Evolutionary conservation across 768 basidiomycete genomes (phyloP), one percentile per base, ranked within the genome.

Genomic region (Mycena chlorophos): DNA sequence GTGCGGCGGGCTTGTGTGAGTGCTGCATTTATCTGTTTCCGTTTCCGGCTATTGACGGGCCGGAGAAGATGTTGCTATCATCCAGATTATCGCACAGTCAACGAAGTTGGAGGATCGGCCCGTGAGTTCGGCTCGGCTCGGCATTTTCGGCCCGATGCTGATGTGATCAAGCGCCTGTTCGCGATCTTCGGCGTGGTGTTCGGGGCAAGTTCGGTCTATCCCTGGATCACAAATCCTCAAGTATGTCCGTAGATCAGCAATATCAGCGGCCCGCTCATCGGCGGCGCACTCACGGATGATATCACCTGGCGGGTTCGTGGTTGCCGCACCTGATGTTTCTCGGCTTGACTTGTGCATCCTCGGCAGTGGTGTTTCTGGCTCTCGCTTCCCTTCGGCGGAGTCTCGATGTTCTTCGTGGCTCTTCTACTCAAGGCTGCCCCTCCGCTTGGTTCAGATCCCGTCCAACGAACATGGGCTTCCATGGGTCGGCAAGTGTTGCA

Each of bases 91-190:
- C 12, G 52, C 70, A 10, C 40, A 63, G 17, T 57, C 75, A 26
- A 73, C 76, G 45, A 76, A 76, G 6, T 55, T 71, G 12, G 72
- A 75, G 25, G 73, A 78, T 29, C 70, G 65, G 1, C 57, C 52
- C 0, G n/a, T n/a, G n/a, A n/a, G n/a, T n/a, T n/a, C n/a, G n/a
- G n/a, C n/a, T n/a, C n/a, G n/a, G n/a, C n/a, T n/a, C n/a, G n/a
- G n/a, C n/a, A n/a, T n/a, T n/a, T n/a, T n/a, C n/a, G n/a, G n/a
- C n/a, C n/a, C n/a, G n/a, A n/a, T n/a, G n/a, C n/a, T n/a, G n/a
- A n/a, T n/a, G n/a, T n/a, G n/a, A n/a, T n/a, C n/a, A n/a, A n/a
- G n/a, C 47, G 50, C 1, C 43, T 58, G 4, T 58, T 54, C 25
- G 76, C 40, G 71, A 74, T 57, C 71, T 76, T 22, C 28, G 56